Base-by-base conservation (phyloP, 2,329 filamentous ascomycete species). In the Calonectria crousiana region DNA sequence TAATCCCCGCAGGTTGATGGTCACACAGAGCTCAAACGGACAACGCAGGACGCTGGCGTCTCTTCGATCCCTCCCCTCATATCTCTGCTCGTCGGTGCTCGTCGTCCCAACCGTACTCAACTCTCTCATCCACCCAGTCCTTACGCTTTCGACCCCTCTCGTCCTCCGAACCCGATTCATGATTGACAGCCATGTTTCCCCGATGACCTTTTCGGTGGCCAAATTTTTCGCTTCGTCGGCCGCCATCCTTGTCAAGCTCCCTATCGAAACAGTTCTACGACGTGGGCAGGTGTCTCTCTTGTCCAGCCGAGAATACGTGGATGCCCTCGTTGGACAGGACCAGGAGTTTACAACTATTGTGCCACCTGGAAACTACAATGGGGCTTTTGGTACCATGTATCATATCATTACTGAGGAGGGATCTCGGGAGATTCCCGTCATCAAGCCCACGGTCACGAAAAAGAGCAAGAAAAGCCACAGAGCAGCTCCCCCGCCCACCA, bases 301-400 rank as follows among this genome's bases (percentile, higher is more conserved):
- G 58, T 89, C 89, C 20, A 88, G 89, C 18, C 88, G 89, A 1
- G 80, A 85, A 14, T 90, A 91, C 71, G 77, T 89, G 3, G 83
- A 84, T 14, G 90, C 91, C 0, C 84, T 91, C 4, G 86, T 88
- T 26, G 81, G 81, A 53, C 81, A 84, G 34, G 84, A 83, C 4
- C 83, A 84, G 38, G 83, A 85, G 62, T 82, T 94, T 58, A 92
- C 95, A 70, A 95, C 95, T 0, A 93, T 98, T 69, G 92, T 98
- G 0, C 92, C 94, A 3, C 89, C 95, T 0, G 96, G 95, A 3
- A 91, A 91, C 5, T 99, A 98, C 83, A 89, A 91, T 41, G 97
- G 97, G n/a, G 89, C 98, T 1, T 84, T 97, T n/a, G 95, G 95
- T 4, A 98, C 96, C 3, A 96, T 98, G 90, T 96, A 95, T 88